Percentiles rank a stretch among this genome's conserved stretches.
Conservation (phyloP, 345 rosid genomes). For the Eucalyptus erythrocorys region DNA sequence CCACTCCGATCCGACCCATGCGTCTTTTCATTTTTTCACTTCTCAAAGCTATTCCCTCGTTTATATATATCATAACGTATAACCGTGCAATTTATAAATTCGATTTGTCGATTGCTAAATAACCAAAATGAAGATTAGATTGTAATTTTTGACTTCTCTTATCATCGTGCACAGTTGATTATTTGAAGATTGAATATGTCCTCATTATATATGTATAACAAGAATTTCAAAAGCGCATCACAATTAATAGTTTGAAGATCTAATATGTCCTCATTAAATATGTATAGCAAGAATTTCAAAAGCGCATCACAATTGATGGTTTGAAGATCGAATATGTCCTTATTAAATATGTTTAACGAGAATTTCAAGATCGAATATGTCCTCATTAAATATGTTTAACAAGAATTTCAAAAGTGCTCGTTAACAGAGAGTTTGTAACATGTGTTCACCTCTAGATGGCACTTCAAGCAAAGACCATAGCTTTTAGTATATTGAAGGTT, state of each 20-base stretch:
- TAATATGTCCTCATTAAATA: neutral
- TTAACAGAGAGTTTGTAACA: neutral
- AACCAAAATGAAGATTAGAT: neutral
- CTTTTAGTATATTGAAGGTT: neutral
- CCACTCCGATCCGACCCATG: neutral
- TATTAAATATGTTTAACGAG: fast-evolving
- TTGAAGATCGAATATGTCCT: no score
- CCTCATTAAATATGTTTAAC: no score
- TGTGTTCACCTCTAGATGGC: neutral
- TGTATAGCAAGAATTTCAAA: no score
- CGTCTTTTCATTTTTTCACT: neutral
- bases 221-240: neutral
- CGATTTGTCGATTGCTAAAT: neutral
- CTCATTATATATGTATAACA: fast-evolving
- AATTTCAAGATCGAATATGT: no score
- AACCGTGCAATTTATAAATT: neutral
- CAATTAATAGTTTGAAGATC: neutral
- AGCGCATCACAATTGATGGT: neutral
- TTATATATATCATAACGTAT: neutral
- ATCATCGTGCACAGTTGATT: neutral
- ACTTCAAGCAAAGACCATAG: neutral
- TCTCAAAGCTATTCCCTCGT: neutral
- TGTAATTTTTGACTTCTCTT: neutral
- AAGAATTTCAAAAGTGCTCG: neutral
- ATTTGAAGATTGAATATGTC: no score